Base-by-base conservation (phyloP, 177 flowering plant genomes). In the Vitis hybrid region DNA sequence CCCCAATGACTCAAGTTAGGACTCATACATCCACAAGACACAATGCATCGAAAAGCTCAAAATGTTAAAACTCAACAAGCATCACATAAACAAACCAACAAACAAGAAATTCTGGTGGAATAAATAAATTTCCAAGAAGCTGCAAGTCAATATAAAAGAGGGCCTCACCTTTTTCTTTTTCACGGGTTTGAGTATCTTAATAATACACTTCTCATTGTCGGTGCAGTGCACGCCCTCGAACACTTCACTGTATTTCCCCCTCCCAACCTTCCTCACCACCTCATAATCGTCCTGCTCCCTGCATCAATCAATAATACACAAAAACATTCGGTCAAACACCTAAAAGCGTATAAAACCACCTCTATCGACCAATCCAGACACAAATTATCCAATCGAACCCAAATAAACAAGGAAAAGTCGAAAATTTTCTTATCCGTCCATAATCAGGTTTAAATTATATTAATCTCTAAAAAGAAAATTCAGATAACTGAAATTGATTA, bases 231-330 rank as follows among this genome's bases (percentile, higher is more conserved):
- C 73, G 1, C 98, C 98, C 74, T 94, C 97, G 52, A 94, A 94
- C 4, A 94, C 98, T 79, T 94, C 98, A 66, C 98, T 93, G 76
- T 93, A 93, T 72, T 93, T 93, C 58, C 98, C 98, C 55, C 97
- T 86, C 64, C 98, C 98, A 32, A 94, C 96, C 86, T 94, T 94
- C 83, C 89, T 86, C 70, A 88, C 97, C 72, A 94, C 98, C 86
- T 94, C 97, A 32, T 94, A 94, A 75, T 92, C 90, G 75, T 94
- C 98, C 78, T 94, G 98, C 56, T 91, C 97, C 77, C 98, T 94
- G 80, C n/a, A 57, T 12, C 18, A 72, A 21, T 17, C 17, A 68
- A 63, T 2, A 59, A 9, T 24, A 59, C 14, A 68, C 6, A 60
- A n/a, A 57, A 32, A 62, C 56, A 54, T 48, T 18, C 56, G 2